These are phyloP conservation scores for Calonectria pseudoreteaudii DNA, from an alignment of 2,329 filamentous ascomycete genomes.

Conservation along the genomic window DNA sequence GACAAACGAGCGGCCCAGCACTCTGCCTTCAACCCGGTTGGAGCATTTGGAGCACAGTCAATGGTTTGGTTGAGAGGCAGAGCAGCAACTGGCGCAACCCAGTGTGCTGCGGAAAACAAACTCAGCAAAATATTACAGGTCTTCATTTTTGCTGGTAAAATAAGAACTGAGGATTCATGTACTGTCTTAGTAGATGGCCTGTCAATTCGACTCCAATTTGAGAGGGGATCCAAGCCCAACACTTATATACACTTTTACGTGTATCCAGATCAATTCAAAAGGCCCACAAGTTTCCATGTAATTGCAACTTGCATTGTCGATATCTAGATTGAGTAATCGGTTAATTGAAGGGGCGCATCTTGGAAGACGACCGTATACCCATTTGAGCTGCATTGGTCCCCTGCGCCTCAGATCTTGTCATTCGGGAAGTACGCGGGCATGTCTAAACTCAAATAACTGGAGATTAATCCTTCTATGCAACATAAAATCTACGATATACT, in stretches of 20 bases:
- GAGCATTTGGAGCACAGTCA: constrained; percentile 16
- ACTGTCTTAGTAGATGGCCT: no score
- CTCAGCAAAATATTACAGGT: background rate
- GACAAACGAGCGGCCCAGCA: constrained; percentile 33
- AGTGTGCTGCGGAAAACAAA: background rate
- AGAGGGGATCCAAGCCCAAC: background rate
- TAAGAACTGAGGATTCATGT: background rate
- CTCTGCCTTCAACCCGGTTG: constrained; percentile 35
- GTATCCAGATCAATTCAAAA: background rate
- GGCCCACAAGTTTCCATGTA: background rate
- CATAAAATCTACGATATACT: background rate
- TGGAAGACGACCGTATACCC: background rate
- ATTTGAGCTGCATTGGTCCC: background rate
- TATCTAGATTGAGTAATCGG: background rate
- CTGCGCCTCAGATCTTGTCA: background rate
- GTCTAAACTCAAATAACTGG: constrained; percentile 12
- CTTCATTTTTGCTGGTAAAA: background rate
- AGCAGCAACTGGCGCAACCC: background rate
- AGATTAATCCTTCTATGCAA: background rate
- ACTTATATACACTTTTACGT: background rate
- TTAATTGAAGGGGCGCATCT: constrained; percentile 1
- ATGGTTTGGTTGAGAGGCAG: background rate
- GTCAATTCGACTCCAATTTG: background rate
- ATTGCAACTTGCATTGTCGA: background rate
- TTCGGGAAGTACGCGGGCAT: background rate